A percentile compares a stretch with the other conserved stretches of the same genome.
These are phyloP conservation scores for Lineolata rhizophorae DNA, from an alignment of 495 filamentous ascomycete genomes.

Conservation along the genomic window DNA sequence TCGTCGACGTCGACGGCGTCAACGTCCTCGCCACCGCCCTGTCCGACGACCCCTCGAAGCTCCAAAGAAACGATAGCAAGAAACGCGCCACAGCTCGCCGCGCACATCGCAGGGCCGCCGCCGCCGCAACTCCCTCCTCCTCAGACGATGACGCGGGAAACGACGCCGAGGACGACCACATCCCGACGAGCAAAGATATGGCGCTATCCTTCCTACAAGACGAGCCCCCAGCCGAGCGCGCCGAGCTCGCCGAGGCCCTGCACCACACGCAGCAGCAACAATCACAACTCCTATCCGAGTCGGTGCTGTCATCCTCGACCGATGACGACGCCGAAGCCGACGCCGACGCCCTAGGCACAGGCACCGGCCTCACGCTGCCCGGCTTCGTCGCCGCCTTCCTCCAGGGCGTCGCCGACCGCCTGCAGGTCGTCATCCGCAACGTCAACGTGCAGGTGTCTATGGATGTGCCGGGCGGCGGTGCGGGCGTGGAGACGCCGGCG, in stretches of 20 bases:
- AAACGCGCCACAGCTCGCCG: slow-evolving; percentile 2
- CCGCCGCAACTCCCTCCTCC: too few species aligned
- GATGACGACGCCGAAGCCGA: slow-evolving; percentile 40
- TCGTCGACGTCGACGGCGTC: slow-evolving; percentile 56
- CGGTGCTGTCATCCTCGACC: slow-evolving; percentile 19
- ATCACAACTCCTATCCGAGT: slow-evolving; percentile 36
- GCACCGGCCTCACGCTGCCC: slow-evolving; percentile 52
- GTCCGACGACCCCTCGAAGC: slow-evolving; percentile 1
- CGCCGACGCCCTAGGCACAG: slow-evolving; percentile 53
- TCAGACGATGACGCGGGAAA: slow-evolving; percentile 10
- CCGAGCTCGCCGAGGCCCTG: slow-evolving; percentile 56
- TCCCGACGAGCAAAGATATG: slow-evolving; percentile 64
- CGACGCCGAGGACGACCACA: slow-evolving; percentile 20
- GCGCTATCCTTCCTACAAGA: slow-evolving; percentile 73
- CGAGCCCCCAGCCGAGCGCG: slow-evolving; percentile 52
- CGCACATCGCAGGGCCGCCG: too few species aligned
- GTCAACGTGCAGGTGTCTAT: slow-evolving; percentile 22
- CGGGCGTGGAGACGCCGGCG: not conserved
- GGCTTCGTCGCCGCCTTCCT: slow-evolving; percentile 64
- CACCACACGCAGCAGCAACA: slow-evolving; percentile 34
- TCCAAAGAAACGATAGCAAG: slow-evolving; percentile 4
- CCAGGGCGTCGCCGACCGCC: slow-evolving; percentile 58
- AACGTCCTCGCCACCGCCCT: slow-evolving; percentile 29
- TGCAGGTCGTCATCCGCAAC: slow-evolving; percentile 43
- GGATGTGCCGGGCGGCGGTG: not conserved